A percentile compares a stretch with the other conserved stretches of the same genome.
Conservation (phyloP, 208 protist genomes). For the Lotmaria passim region DNA sequence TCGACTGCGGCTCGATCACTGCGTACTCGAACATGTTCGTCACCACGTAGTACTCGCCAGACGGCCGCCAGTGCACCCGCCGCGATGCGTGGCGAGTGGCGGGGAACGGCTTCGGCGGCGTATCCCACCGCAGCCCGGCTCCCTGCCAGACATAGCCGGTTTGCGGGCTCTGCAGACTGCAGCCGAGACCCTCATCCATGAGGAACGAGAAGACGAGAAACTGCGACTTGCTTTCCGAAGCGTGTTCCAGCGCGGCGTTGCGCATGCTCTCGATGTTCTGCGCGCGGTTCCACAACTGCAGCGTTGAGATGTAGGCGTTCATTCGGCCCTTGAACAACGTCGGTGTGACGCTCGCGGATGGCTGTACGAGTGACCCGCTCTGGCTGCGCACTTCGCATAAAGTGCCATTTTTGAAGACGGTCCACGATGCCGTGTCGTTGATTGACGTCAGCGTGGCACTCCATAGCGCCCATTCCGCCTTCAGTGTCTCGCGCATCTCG, state of each 20-base stretch:
- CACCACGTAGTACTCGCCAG: conserved; percentile 61
- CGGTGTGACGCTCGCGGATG: conserved; percentile 16
- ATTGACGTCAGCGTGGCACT: conserved; percentile 64
- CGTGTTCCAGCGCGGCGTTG: conserved; percentile 35
- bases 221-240: conserved; percentile 30
- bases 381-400: conserved; percentile 45
- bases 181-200: conserved; percentile 76
- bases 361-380: conserved; percentile 56
- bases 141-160: conserved; percentile 59
- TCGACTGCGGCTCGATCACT: conserved; percentile 69
- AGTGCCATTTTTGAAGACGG: conserved; percentile 71
- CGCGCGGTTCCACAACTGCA: conserved; percentile 61
- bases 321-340: conserved; percentile 31
- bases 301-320: conserved; percentile 37
- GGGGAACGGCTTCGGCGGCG: conserved; percentile 40
- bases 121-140: conserved; percentile 46
- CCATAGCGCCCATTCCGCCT: conserved; percentile 70
- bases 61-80: conserved; percentile 46
- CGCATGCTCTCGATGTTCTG: conserved; percentile 60
- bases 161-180: conserved; percentile 52
- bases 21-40: conserved; percentile 77
- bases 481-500: conserved; percentile 70
- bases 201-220: conserved; percentile 65
- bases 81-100: conserved; percentile 21
- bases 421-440: conserved; percentile 74